Percentiles rank a stretch among this genome's conserved stretches.
These are phyloP conservation scores for Sugiyamaella japonica DNA, from an alignment of 1,139 yeast genomes.

Conservation along the genomic window DNA sequence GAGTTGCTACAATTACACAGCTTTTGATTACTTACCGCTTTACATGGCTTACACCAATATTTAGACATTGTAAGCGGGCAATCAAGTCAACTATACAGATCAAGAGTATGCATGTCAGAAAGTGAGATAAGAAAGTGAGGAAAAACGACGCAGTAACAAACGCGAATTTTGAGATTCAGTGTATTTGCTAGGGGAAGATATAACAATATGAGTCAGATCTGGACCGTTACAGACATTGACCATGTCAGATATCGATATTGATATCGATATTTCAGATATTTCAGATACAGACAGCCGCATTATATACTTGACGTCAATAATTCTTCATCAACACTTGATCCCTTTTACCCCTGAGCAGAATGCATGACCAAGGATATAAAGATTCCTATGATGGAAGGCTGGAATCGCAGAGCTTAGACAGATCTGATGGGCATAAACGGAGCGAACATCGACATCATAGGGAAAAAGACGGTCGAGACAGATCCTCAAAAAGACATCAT, in stretches of 20 bases:
- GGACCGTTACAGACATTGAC: no score
- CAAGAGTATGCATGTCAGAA: not conserved
- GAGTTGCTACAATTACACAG: not conserved
- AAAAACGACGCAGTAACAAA: not conserved
- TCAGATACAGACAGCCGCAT: no score
- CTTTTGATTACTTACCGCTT: conserved; percentile 39
- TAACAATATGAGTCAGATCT: not conserved
- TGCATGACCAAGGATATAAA: not conserved
- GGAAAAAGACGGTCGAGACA: not conserved
- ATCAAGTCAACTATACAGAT: not conserved
- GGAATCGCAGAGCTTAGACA: not conserved
- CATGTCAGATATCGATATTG: no score
- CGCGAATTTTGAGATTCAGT: not conserved
- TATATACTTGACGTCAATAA: not conserved
- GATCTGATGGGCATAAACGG: not conserved
- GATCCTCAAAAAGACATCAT: not conserved
- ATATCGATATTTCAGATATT: no score
- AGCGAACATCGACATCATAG: not conserved
- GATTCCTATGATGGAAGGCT: not conserved
- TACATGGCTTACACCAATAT: conserved; percentile 49
- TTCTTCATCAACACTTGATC: not conserved
- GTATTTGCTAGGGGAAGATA: not conserved
- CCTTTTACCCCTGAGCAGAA: not conserved
- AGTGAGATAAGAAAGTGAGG: not conserved
- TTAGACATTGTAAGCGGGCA: conserved; percentile 37